Conservation (phyloP, 768 basidiomycete genomes). For the Leccinum sublutescens region DNA sequence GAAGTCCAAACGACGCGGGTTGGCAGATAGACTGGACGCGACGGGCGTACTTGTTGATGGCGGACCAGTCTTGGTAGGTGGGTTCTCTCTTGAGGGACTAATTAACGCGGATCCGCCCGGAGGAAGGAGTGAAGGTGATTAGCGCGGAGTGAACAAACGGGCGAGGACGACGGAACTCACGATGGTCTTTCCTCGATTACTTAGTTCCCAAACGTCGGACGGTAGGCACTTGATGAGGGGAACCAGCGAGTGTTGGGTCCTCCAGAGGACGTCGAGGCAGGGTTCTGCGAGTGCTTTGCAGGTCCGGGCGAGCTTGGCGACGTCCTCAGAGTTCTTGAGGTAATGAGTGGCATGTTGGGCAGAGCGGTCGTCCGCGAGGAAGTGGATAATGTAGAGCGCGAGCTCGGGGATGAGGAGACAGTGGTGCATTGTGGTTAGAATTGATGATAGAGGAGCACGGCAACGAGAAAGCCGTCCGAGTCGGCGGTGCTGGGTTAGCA, state of each 20-base stretch:
- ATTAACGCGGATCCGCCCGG: background rate
- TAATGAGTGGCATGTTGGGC: constrained; percentile 16
- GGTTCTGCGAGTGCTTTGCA: constrained; percentile 29
- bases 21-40: constrained; percentile 25
- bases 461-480: background rate
- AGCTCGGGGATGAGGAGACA: constrained; percentile 32
- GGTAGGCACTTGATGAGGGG: constrained; percentile 32
- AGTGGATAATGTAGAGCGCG: constrained; percentile 21
- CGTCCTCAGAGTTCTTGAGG: constrained; percentile 20
- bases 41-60: constrained; percentile 23
- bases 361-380: constrained; percentile 23
- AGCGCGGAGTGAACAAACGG: background rate
- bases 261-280: constrained; percentile 33
- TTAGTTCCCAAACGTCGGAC: constrained; percentile 24
- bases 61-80: constrained; percentile 21
- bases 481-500: background rate
- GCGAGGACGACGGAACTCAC: constrained; percentile 16
- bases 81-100: constrained; percentile 24
- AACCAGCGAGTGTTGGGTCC: constrained; percentile 28
- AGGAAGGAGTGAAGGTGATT: background rate
- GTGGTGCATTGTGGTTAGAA: constrained; percentile 19
- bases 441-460: background rate
- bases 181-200: constrained; percentile 16
- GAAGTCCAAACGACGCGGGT: constrained; percentile 21
- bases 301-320: constrained; percentile 30